Evolutionary conservation across 164 flowering plant species (phyloP).

Genomic region (Protea cynaroides): DNA sequence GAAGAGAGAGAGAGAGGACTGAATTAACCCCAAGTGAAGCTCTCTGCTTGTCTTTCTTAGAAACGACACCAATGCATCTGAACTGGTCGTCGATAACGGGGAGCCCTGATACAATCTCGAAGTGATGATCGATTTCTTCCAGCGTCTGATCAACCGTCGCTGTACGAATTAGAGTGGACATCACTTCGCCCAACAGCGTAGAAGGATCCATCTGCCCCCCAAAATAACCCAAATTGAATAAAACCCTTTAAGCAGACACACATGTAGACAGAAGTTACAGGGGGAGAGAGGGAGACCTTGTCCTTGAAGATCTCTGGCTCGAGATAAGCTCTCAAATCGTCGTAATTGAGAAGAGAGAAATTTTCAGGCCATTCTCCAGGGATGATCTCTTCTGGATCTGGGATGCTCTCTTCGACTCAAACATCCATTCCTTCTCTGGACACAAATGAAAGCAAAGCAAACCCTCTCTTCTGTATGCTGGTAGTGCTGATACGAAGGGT

Average conservation of each 20-base stretch:
- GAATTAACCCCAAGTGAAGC: slow-evolving; percentile 18
- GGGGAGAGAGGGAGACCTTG: slow-evolving; percentile 11
- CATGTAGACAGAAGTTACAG: neutral
- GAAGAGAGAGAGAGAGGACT: slow-evolving; percentile 16
- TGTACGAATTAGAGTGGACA: slow-evolving; percentile 21
- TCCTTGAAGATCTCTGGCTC: slow-evolving; percentile 32
- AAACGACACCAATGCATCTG: slow-evolving; percentile 20
- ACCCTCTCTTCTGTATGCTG: neutral
- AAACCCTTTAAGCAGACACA: neutral
- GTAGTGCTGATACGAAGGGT: neutral
- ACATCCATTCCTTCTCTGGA: slow-evolving; percentile 11
- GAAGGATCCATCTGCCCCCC: slow-evolving; percentile 24
- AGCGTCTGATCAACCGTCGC: slow-evolving; percentile 24
- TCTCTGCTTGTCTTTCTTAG: slow-evolving; percentile 16
- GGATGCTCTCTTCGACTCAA: slow-evolving; percentile 5
- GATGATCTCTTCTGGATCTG: slow-evolving; percentile 24
- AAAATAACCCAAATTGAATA: neutral
- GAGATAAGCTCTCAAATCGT: slow-evolving; percentile 26
- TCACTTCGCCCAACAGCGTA: slow-evolving; percentile 23
- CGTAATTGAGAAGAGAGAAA: slow-evolving; percentile 31
- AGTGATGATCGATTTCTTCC: slow-evolving; percentile 24
- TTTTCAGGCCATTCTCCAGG: slow-evolving; percentile 35
- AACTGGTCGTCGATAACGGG: slow-evolving; percentile 16
- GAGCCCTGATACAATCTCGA: slow-evolving; percentile 26
- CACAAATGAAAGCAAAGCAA: neutral